Conservation (phyloP, 2,329 filamentous ascomycete genomes). For the Lizonia empirigonia region DNA sequence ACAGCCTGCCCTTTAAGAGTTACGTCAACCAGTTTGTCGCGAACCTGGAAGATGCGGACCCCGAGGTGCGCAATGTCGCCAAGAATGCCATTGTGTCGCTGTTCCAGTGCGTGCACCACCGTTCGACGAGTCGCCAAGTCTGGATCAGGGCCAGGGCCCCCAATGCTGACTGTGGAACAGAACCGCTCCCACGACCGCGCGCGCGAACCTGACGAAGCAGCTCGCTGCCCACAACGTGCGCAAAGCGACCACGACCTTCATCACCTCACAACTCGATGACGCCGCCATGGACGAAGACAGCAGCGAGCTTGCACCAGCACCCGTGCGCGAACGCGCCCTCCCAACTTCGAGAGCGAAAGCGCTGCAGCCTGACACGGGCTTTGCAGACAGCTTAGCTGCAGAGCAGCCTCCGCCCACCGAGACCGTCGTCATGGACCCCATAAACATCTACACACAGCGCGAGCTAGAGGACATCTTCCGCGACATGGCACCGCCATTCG, state of each 20-base stretch:
- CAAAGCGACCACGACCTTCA: constrained; percentile 81
- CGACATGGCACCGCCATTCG: constrained; percentile 80
- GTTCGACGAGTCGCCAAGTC: neutral
- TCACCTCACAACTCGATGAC: constrained; percentile 76
- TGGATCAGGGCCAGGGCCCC: neutral
- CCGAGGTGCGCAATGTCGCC: constrained; percentile 81
- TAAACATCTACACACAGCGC: constrained; percentile 80
- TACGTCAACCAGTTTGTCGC: constrained; percentile 86
- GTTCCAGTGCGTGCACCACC: constrained; percentile 66
- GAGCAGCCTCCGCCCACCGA: constrained; percentile 69
- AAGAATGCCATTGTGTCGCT: constrained; percentile 85
- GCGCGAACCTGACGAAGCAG: constrained; percentile 86
- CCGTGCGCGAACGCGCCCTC: constrained; percentile 31
- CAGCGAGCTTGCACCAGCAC: constrained; percentile 16
- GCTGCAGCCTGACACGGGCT: constrained; percentile 50
- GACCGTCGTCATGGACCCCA: constrained; percentile 73
- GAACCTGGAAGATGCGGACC: constrained; percentile 87
- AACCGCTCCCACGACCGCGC: constrained; percentile 78
- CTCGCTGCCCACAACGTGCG: constrained; percentile 83
- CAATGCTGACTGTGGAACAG: constrained; percentile 51
- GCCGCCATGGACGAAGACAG: constrained; percentile 54
- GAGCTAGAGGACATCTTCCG: constrained; percentile 88
- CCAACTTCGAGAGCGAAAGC: constrained; percentile 42
- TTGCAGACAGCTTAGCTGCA: constrained; percentile 51
- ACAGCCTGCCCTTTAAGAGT: constrained; percentile 77